Evolutionary conservation across 2,329 filamentous ascomycete genomes (phyloP).

Genomic region (Stagonosporopsis chrysanthemi): DNA sequence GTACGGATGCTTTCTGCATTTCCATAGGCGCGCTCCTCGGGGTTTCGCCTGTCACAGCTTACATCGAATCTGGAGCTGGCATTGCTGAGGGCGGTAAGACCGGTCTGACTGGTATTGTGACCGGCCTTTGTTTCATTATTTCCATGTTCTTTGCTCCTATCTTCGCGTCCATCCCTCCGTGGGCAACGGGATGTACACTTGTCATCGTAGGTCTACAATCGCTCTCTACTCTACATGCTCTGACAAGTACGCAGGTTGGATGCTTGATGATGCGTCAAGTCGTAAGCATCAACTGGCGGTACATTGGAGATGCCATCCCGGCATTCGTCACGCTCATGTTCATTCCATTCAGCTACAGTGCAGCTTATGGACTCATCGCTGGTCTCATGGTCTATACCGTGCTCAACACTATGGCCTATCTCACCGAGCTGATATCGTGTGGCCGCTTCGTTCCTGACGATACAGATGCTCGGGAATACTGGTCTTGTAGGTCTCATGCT

Average conservation of each 20-base stretch:
- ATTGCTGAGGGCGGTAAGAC: slow-evolving; percentile 88
- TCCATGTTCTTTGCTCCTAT: slow-evolving; percentile 90
- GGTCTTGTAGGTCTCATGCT: slow-evolving; percentile 69
- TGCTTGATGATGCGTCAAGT: slow-evolving; percentile 77
- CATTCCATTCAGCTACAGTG: slow-evolving; percentile 90
- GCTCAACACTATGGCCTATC: slow-evolving; percentile 74
- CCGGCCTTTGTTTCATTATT: slow-evolving; percentile 85
- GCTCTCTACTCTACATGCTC: not conserved
- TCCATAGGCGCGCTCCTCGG: slow-evolving; percentile 82
- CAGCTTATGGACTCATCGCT: slow-evolving; percentile 84
- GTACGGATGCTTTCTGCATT: slow-evolving; percentile 82
- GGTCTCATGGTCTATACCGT: slow-evolving; percentile 78
- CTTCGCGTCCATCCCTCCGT: slow-evolving; percentile 86
- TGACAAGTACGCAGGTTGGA: slow-evolving; percentile 56
- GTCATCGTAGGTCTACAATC: slow-evolving; percentile 66
- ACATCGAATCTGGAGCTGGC: slow-evolving; percentile 85
- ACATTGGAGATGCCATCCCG: slow-evolving; percentile 82
- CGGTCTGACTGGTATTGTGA: slow-evolving; percentile 78
- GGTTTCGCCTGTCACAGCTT: slow-evolving; percentile 81
- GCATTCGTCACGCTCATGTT: slow-evolving; percentile 83
- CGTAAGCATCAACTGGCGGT: slow-evolving; percentile 87
- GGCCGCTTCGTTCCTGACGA: slow-evolving; percentile 78
- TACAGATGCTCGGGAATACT: slow-evolving; percentile 77
- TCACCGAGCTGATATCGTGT: slow-evolving; percentile 69
- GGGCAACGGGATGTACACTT: slow-evolving; percentile 86